Base-by-base conservation (phyloP, 2,329 filamentous ascomycete species). In the Microcyclospora pomicola region DNA sequence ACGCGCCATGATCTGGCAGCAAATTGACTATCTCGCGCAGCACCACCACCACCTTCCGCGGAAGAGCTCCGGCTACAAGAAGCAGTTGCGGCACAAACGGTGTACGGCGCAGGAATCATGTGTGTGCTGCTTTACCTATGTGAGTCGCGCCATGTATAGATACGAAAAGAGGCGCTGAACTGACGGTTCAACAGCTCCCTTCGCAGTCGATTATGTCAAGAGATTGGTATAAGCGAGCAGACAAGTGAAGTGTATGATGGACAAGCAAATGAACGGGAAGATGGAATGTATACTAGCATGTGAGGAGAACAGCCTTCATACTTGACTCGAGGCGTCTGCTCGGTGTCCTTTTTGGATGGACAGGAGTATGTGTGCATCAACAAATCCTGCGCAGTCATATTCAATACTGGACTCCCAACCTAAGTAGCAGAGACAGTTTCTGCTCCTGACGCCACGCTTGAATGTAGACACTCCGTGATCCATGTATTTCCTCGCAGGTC, bases 51-150 rank as follows among this genome's bases (percentile, higher is more conserved):
- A 59, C 71, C 76, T 52, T 75, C 75, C 42, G 66, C 73, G 42
- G 76, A 79, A 60, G 80, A 87, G 71, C 71, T 87, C 58, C 71
- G 70, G 55, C 44, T 52, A 36, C 71, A 77, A 59, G 81, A 87
- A 68, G 66, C 68, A 42, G 72, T 80, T 58, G 81, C 82, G 36
- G 66, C 65, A 53, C 68, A 70, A 49, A 80, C 77, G 36, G 66
- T 88, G 49, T 76, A 81, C 64, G 71, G 69, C 52, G 80, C 80
- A 44, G 56, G 79, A 39, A 70, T 73, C 30, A 75, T 75, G 12
- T 77, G 77, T 45, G 67, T 78, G 30, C 60, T 82, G 35, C 70
- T 91, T 35, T 88, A 88, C 58, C 64, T 91, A 43, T 84, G 83
- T 91, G 75, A 40, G 80, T 58, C 30, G 30, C 4, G 7, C n/a